Conservation (phyloP, 2,329 filamentous ascomycete species). For the Pseudogymnoascus sp. region DNA sequence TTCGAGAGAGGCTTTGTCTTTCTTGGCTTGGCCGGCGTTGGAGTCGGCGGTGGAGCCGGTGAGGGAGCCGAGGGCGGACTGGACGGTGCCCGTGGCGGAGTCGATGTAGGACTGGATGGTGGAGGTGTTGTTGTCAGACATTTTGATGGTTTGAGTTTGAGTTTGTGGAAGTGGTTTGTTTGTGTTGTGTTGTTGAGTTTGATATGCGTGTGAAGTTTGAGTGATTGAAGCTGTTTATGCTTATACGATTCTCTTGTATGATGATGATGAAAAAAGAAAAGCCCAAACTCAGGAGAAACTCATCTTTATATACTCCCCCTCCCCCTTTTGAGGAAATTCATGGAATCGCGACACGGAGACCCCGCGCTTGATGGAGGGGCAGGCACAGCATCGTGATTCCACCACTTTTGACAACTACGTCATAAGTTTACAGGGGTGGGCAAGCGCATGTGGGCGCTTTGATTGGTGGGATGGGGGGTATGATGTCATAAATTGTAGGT, state of each 20-base stretch:
- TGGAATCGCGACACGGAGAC: not conserved
- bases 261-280: not conserved
- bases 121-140: conserved; percentile 50
- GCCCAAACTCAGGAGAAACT: not conserved
- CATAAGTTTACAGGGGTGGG: not conserved
- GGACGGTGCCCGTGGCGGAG: conserved; percentile 61
- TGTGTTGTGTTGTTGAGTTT: conserved; percentile 5
- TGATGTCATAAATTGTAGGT: not conserved
- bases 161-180: conserved; percentile 8
- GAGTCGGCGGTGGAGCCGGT: conserved; percentile 61
- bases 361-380: conserved; percentile 5
- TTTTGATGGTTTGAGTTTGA: conserved; percentile 24
- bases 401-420: not conserved
- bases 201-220: not conserved
- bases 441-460: not conserved
- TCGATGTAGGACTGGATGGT: conserved; percentile 73
- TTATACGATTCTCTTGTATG: not conserved
- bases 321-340: not conserved
- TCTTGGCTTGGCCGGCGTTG: conserved; percentile 35
- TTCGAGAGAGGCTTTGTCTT: conserved; percentile 57
- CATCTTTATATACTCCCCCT: not conserved
- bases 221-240: conserved; percentile 10
- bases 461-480: not conserved
- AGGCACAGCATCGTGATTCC: not conserved
- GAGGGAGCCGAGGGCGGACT: conserved; percentile 61